Conservation (phyloP, 768 basidiomycete species). For the Floccularia luteovirens region DNA sequence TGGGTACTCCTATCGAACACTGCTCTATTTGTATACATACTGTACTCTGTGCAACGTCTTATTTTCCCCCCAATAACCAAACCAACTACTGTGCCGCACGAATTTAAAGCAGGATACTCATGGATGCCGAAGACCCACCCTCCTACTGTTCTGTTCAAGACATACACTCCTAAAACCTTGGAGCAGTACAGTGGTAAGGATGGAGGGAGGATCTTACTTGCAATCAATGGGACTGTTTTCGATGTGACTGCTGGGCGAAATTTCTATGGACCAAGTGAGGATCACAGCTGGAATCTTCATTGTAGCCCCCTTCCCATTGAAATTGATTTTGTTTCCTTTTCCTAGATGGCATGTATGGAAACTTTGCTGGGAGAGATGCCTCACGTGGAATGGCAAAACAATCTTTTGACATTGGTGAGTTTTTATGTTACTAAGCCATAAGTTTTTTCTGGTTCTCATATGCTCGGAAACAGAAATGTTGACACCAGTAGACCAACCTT, state of each 20-base stretch:
- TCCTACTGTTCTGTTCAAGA: conserved; percentile 67
- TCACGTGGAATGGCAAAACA: conserved; percentile 97
- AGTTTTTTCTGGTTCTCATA: background rate
- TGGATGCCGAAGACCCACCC: conserved; percentile 88
- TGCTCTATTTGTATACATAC: conserved; percentile 67
- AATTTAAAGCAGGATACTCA: conserved; percentile 81
- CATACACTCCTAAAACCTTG: conserved; percentile 75
- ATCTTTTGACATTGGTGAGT: conserved; percentile 84
- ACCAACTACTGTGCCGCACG: conserved; percentile 44
- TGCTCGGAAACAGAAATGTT: conserved; percentile 60
- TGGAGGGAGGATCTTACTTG: conserved; percentile 65
- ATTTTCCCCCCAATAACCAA: conserved; percentile 59
- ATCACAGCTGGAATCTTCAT: background rate
- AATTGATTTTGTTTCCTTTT: background rate
- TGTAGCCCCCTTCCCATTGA: background rate
- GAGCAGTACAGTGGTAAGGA: conserved; percentile 57
- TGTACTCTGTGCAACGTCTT: conserved; percentile 70
- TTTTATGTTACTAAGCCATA: background rate
- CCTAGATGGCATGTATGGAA: conserved; percentile 96
- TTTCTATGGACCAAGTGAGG: conserved; percentile 93
- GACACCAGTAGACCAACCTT: conserved; percentile 76
- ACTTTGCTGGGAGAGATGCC: conserved; percentile 95
- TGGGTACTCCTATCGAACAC: conserved; percentile 78
- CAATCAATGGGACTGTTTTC: conserved; percentile 81
- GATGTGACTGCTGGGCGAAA: conserved; percentile 85